Evolutionary conservation across 202 grass and related monocot genomes (phyloP).

Genomic region (Eragrostis tef): DNA sequence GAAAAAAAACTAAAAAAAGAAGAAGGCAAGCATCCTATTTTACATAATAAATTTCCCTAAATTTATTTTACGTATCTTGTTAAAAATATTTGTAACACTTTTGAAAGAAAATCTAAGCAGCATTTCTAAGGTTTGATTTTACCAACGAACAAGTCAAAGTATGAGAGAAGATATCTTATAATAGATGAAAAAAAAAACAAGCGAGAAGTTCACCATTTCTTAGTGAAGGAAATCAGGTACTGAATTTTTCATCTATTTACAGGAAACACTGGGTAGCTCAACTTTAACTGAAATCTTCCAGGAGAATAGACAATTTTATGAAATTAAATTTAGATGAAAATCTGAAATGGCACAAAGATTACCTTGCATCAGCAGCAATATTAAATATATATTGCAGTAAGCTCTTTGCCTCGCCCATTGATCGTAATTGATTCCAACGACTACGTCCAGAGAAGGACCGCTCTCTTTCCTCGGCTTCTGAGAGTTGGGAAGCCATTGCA

Average conservation of each 20-base stretch:
- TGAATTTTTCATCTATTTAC: constrained; percentile 12
- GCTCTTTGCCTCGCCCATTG: constrained; percentile 95
- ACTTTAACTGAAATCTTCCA: constrained; percentile 11
- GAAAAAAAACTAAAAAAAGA: not conserved
- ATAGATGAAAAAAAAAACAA: constrained; percentile 18
- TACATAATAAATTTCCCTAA: not conserved
- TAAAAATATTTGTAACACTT: constrained; percentile 5
- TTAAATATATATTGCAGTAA: constrained; percentile 86
- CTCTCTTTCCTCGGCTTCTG: constrained; percentile 97
- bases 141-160: not conserved
- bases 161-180: constrained; percentile 12
- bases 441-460: constrained; percentile 81
- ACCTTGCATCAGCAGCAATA: constrained; percentile 93
- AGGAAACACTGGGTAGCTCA: constrained; percentile 9
- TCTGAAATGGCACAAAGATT: constrained; percentile 11
- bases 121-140: not conserved
- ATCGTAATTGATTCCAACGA: constrained; percentile 93
- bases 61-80: not conserved
- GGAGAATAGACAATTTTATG: constrained; percentile 17
- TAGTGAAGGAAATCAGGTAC: constrained; percentile 8
- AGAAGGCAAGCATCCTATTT: not conserved
- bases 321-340: constrained; percentile 27
- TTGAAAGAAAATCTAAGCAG: not conserved
- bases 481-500: constrained; percentile 96
- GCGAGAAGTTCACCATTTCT: not conserved